phyloP scores from a whole-genome alignment of 257 asterid species.

The Capsicum pubescens region DNA sequence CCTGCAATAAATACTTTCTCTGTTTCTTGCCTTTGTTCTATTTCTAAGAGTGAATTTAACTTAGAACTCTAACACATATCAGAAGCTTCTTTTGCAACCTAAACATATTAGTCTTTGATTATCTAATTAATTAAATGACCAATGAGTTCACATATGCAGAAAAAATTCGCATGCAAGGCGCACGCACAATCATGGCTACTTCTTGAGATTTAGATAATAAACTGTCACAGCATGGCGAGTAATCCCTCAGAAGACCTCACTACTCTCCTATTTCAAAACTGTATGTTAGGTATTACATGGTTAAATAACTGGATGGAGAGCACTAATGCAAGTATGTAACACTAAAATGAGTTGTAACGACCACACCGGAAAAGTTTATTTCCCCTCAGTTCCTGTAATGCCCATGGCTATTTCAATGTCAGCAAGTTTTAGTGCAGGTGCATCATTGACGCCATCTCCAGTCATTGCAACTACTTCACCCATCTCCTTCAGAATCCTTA shows the following conservation, averaged over 20 bases:
- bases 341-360: background rate
- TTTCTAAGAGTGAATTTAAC: no score
- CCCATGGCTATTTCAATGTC: no score
- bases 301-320: background rate
- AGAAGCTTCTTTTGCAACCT: constrained; percentile 91
- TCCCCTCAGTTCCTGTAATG: no score
- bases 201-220: background rate
- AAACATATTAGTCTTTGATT: constrained; percentile 24
- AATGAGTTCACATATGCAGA: background rate
- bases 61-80: no score
- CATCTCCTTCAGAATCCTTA: constrained; percentile 79
- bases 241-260: constrained; percentile 20
- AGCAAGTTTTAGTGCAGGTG: no score
- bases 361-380: background rate
- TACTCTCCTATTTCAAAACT: constrained; percentile 9
- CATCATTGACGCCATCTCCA: no score
- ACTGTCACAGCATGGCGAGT: background rate
- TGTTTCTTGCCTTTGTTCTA: no score
- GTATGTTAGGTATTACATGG: background rate
- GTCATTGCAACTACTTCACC: constrained; percentile 31
- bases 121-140: constrained; percentile 3
- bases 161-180: background rate
- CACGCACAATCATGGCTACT: background rate
- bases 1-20: no score
- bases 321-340: background rate